Evolutionary conservation across 2,329 filamentous ascomycete species (phyloP).

Genomic region (Ceratocystis lukuohia): DNA sequence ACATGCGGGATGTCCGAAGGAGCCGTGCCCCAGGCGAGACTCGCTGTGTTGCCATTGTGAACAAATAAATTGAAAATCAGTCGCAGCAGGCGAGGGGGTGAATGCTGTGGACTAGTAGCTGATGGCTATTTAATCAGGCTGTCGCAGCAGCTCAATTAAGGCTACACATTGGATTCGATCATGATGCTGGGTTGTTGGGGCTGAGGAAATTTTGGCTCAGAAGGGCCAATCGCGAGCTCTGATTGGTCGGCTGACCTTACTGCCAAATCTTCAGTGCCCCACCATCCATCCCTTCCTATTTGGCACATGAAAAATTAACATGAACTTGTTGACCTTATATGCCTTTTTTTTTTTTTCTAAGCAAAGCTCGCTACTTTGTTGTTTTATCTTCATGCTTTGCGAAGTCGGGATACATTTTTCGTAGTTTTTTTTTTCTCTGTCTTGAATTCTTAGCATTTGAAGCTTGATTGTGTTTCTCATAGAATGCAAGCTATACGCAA

Average conservation of each 20-base stretch:
- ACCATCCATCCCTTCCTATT: background rate
- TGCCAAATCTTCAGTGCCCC: conserved; percentile 6
- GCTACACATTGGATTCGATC: background rate
- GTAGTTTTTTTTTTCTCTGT: background rate
- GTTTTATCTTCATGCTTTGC: background rate
- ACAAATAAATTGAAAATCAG: background rate
- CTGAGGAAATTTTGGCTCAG: conserved; percentile 17
- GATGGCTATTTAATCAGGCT: background rate
- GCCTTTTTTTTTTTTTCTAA: background rate
- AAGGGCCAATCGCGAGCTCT: conserved; percentile 8
- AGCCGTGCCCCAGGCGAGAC: conserved; percentile 53
- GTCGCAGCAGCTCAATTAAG: background rate
- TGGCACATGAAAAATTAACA: background rate
- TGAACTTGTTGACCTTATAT: background rate
- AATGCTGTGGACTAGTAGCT: background rate
- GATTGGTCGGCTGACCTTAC: conserved; percentile 13
- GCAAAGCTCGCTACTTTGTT: background rate
- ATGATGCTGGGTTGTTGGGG: conserved; percentile 12
- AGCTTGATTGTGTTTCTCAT: background rate
- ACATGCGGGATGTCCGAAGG: conserved; percentile 76
- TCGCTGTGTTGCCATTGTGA: conserved; percentile 17
- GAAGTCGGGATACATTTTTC: background rate
- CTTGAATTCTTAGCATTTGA: background rate
- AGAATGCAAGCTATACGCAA: conserved; percentile 17
- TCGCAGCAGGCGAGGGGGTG: background rate